A percentile compares a stretch with the other conserved stretches of the same genome.
Evolutionary conservation across 176 grass and related monocot genomes (phyloP).

Genomic region (Lolium perenne): DNA sequence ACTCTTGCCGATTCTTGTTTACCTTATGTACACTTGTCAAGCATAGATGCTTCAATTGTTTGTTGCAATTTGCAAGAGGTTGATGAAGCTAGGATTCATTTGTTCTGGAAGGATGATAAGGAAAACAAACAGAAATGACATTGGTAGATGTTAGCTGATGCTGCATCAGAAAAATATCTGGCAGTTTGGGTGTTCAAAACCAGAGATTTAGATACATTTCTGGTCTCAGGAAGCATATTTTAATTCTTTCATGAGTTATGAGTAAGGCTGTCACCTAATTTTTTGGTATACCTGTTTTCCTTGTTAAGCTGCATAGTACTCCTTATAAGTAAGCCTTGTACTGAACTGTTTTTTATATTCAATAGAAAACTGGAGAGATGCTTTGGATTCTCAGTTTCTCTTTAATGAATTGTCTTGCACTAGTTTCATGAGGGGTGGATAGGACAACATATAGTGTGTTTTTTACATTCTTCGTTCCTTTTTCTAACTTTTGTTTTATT

Average conservation of each 20-base stretch:
- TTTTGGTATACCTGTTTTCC: slow-evolving; percentile 12
- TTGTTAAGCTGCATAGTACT: slow-evolving; percentile 4
- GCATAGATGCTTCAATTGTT: not conserved
- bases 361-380: not conserved
- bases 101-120: not conserved
- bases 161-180: not conserved
- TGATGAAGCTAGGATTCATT: slow-evolving; percentile 11
- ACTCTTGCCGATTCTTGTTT: not conserved
- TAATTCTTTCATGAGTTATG: not conserved
- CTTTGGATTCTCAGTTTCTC: not conserved
- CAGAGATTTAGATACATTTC: not conserved
- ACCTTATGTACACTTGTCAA: not conserved
- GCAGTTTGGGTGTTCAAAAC: not conserved
- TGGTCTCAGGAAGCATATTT: not conserved
- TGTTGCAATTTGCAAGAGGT: not conserved
- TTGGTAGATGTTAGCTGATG: slow-evolving; percentile 11
- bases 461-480: not conserved
- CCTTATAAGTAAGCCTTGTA: slow-evolving; percentile 11
- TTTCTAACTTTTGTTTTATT: slow-evolving; percentile 1
- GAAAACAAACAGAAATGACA: not conserved
- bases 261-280: not conserved
- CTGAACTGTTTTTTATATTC: not conserved
- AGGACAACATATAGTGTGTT: slow-evolving; percentile 14
- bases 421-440: not conserved
- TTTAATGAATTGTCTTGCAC: not conserved